These are phyloP conservation scores for Sesbania bispinosa DNA, from an alignment of 306 rosid genomes.

Conservation along the genomic window DNA sequence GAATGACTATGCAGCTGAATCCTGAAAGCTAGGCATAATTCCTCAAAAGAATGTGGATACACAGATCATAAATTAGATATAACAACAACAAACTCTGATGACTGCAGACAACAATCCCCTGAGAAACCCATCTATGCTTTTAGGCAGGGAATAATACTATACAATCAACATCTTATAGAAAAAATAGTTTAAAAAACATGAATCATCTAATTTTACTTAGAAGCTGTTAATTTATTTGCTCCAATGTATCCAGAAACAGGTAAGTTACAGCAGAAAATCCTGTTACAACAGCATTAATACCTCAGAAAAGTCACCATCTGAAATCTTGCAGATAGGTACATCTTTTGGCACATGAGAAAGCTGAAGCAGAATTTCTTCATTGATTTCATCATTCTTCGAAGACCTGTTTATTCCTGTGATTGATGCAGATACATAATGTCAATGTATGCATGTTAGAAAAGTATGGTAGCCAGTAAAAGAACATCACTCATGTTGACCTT, in stretches of 20 bases:
- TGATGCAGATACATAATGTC: slow-evolving; percentile 19
- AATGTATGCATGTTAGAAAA: slow-evolving; percentile 1
- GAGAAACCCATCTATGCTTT: slow-evolving; percentile 8
- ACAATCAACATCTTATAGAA: neutral
- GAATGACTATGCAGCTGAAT: slow-evolving; percentile 18
- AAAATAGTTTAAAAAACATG: neutral
- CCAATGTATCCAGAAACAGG: neutral
- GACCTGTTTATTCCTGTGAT: slow-evolving; percentile 48
- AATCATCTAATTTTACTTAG: slow-evolving; percentile 3
- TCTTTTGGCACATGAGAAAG: slow-evolving; percentile 41
- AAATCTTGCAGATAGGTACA: slow-evolving; percentile 52
- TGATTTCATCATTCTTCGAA: slow-evolving; percentile 31
- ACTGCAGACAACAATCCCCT: neutral
- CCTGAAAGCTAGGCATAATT: slow-evolving; percentile 12
- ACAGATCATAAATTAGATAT: neutral
- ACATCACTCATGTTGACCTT: neutral
- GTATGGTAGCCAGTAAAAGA: neutral
- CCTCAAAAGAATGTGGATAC: neutral
- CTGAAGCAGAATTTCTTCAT: slow-evolving; percentile 43
- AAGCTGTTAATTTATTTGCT: slow-evolving; percentile 14
- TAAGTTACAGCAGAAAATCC: neutral
- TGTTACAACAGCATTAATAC: slow-evolving; percentile 38
- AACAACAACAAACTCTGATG: slow-evolving; percentile 1
- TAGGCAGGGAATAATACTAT: neutral
- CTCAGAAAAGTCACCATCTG: slow-evolving; percentile 71